Percentiles rank a stretch among this genome's conserved stretches.
phyloP scores from a whole-genome alignment of 768 basidiomycete species.

The Boletus rubropictus region DNA sequence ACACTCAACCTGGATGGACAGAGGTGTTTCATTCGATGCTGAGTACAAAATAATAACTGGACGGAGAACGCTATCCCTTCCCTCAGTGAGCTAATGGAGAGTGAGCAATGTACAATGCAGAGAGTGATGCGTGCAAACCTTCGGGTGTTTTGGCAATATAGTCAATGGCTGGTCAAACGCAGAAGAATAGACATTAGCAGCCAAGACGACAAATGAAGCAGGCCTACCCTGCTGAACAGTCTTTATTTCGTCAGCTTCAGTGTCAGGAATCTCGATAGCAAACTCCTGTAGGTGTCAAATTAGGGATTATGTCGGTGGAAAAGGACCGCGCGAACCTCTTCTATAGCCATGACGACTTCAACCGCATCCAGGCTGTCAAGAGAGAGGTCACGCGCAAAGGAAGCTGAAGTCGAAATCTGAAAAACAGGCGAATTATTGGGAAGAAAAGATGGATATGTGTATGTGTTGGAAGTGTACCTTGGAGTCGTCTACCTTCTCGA shows the following conservation, averaged over 20 bases:
- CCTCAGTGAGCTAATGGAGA: slow-evolving; percentile 42
- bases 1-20: background rate
- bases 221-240: slow-evolving; percentile 83
- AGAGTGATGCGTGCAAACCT: slow-evolving; percentile 42
- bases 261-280: slow-evolving; percentile 94
- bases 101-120: slow-evolving; percentile 8
- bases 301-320: slow-evolving; percentile 2
- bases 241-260: slow-evolving; percentile 90
- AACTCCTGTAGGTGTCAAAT: slow-evolving; percentile 63
- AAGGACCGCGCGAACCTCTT: slow-evolving; percentile 54
- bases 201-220: background rate
- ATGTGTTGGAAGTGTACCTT: slow-evolving; percentile 20
- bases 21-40: slow-evolving; percentile 14
- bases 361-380: slow-evolving; percentile 92
- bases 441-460: slow-evolving; percentile 11
- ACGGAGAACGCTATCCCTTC: slow-evolving; percentile 6
- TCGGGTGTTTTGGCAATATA: slow-evolving; percentile 92
- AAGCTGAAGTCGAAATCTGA: slow-evolving; percentile 60
- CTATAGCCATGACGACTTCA: slow-evolving; percentile 98
- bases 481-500: slow-evolving; percentile 26
- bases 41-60: slow-evolving; percentile 15
- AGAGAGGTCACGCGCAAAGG: slow-evolving; percentile 51
- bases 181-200: slow-evolving; percentile 6
- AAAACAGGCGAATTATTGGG: slow-evolving; percentile 22
- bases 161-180: slow-evolving; percentile 65